Base-by-base conservation (phyloP, 2,329 filamentous ascomycete species). In the Phialocephala sp. region DNA sequence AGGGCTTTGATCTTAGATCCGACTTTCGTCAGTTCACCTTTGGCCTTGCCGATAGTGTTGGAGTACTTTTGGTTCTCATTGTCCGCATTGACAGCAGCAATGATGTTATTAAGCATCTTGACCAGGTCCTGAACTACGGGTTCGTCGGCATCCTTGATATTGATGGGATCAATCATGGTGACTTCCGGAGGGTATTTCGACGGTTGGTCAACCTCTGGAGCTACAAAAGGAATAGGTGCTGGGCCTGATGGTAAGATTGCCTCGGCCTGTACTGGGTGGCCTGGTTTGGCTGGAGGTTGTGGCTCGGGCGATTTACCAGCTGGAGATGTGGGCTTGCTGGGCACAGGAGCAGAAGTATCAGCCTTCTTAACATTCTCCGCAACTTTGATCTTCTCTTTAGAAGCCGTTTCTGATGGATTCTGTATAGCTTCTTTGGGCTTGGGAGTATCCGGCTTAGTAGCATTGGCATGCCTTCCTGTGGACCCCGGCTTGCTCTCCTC, bases 71-170 rank as follows among this genome's bases (percentile, higher is more conserved):
- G 85, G 68, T 90, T 87, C 64, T 92, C 87, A 67, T 90, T 87
- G 77, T 97, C 94, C 65, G 91, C 91, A 78, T 97, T 97, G 77
- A 97, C 89, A 56, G 96, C 92, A 9, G 92, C 89, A 76, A 99
- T 97, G 73, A 99, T 90, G 78, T 97, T 93, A 80, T 99, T 99
- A 73, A 99, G 85, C 81, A 97, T 94, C 81, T 92, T 94, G 66
- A 97, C 93, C 6, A 99, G 84, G 74, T 98, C 93, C 79, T 97
- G 93, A 24, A 98, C 91, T 41, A 97, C 86, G 35, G 92, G 91
- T 77, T 98, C 94, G 66, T 89, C 87, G 61, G 91, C 92, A 73
- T 93, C 87, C 62, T 87, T 84, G 27, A 96, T 86, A 59, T 85
- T 85, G 65, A 97, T 82, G 67, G 93, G 88, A 75, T 97, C 92